Percentiles rank a stretch among this genome's conserved stretches.
These are phyloP conservation scores for Kernera saxatilis DNA, from an alignment of 345 rosid species.

Conservation along the genomic window DNA sequence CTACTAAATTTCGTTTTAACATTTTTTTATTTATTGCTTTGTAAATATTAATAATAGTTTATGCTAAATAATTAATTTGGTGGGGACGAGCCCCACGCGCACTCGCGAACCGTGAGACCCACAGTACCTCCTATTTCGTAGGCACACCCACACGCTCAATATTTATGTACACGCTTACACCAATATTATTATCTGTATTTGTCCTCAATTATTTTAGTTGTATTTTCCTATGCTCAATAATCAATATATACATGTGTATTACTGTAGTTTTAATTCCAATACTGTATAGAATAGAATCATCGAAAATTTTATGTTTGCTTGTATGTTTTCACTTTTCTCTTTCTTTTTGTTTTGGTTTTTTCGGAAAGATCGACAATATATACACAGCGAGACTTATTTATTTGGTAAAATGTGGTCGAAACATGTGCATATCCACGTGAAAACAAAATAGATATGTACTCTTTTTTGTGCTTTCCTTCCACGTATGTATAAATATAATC, in stretches of 20 bases:
- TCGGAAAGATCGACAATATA: conserved; percentile 18
- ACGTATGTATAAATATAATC: neutral
- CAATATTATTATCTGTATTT: conserved; percentile 32
- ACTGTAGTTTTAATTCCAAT: neutral
- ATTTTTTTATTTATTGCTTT: neutral
- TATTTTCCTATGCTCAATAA: neutral
- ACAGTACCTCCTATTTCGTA: conserved; percentile 28
- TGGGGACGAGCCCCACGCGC: conserved; percentile 35
- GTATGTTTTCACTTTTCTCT: conserved; percentile 17
- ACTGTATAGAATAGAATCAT: conserved; percentile 8
- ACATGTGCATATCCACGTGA: conserved; percentile 29
- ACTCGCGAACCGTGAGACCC: conserved; percentile 30
- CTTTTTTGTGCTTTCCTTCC: neutral
- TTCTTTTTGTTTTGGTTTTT: conserved; percentile 14
- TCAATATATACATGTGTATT: neutral
- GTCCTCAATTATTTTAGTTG: conserved; percentile 26
- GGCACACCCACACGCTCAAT: conserved; percentile 33
- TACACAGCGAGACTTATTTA: neutral
- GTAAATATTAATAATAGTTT: neutral
- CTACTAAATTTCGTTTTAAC: neutral
- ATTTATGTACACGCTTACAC: conserved; percentile 34
- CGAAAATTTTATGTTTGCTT: conserved; percentile 4
- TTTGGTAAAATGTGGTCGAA: conserved; percentile 7
- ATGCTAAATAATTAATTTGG: conserved; percentile 17
- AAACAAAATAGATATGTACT: conserved; percentile 9